Conservation (phyloP, 179 eudicot species). For the Sideroxylon spinosum region DNA sequence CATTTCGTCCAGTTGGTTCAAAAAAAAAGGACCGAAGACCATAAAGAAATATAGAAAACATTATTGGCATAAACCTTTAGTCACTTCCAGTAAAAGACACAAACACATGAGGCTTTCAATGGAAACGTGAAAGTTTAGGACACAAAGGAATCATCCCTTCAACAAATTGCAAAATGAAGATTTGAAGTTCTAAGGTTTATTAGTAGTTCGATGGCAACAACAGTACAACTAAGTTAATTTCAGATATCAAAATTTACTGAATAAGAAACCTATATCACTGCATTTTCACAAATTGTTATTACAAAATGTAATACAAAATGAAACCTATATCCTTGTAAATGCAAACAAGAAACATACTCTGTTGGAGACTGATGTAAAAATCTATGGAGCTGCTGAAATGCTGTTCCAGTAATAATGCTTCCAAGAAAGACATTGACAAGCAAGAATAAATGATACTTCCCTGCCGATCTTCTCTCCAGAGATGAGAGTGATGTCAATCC, state of each 20-base stretch:
- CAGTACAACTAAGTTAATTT: background rate
- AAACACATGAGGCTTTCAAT: background rate
- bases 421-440: slow-evolving; percentile 85
- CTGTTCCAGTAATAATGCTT: slow-evolving; percentile 75
- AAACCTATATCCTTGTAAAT: background rate
- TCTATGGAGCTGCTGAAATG: slow-evolving; percentile 64
- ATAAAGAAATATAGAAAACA: background rate
- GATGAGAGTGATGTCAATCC: slow-evolving; percentile 67
- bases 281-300: too few species aligned
- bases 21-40: background rate
- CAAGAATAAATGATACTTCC: slow-evolving; percentile 69
- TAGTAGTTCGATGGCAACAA: background rate
- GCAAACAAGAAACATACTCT: slow-evolving; percentile 44
- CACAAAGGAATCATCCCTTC: background rate
- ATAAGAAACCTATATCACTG: background rate
- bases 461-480: slow-evolving; percentile 81
- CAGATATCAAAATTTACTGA: background rate
- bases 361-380: slow-evolving; percentile 64
- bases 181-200: background rate
- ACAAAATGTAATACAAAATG: background rate
- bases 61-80: background rate
- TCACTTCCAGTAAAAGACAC: background rate
- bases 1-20: too few species aligned
- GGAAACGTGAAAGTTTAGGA: background rate
- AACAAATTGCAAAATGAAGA: background rate